Conservation (phyloP, 176 grass and related monocot species). For the Eragrostis curvula region DNA sequence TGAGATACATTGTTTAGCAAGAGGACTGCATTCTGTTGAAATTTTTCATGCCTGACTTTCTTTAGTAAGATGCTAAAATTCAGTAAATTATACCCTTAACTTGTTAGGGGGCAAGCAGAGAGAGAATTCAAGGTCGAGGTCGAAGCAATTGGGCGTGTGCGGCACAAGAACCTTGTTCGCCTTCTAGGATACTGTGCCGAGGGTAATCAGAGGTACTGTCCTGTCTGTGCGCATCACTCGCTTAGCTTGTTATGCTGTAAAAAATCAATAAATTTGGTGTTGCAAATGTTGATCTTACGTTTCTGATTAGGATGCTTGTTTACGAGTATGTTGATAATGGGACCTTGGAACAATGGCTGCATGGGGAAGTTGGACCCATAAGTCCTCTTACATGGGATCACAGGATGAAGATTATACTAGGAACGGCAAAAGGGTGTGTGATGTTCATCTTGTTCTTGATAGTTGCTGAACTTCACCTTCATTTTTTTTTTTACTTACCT, state of each 20-base stretch:
- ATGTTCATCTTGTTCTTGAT: neutral
- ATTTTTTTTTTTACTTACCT: conserved; percentile 4
- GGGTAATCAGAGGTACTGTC: conserved; percentile 80
- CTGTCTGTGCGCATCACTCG: neutral
- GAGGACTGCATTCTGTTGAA: conserved; percentile 3
- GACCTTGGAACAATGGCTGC: conserved; percentile 96
- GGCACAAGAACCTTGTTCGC: conserved; percentile 89
- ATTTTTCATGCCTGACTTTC: neutral
- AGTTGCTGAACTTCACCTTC: neutral
- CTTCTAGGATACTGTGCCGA: conserved; percentile 89
- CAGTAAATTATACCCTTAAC: conserved; percentile 18
- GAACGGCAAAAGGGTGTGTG: conserved; percentile 88
- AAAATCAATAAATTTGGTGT: conserved; percentile 10
- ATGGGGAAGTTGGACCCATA: conserved; percentile 72
- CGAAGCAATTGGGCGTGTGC: conserved; percentile 91
- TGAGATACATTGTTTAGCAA: conserved; percentile 15
- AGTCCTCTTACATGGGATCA: conserved; percentile 89
- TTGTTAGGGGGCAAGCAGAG: conserved; percentile 87
- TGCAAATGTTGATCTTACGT: conserved; percentile 28
- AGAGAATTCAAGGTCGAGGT: conserved; percentile 98
- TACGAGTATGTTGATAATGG: conserved; percentile 92
- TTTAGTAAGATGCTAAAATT: neutral
- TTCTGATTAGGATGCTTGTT: conserved; percentile 78
- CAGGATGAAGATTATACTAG: conserved; percentile 83
- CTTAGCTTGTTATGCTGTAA: conserved; percentile 5